Evolutionary conservation across 352 stramenopile genomes (phyloP), one percentile per base, ranked within the genome.

Genomic region (Phytophthora pini): DNA sequence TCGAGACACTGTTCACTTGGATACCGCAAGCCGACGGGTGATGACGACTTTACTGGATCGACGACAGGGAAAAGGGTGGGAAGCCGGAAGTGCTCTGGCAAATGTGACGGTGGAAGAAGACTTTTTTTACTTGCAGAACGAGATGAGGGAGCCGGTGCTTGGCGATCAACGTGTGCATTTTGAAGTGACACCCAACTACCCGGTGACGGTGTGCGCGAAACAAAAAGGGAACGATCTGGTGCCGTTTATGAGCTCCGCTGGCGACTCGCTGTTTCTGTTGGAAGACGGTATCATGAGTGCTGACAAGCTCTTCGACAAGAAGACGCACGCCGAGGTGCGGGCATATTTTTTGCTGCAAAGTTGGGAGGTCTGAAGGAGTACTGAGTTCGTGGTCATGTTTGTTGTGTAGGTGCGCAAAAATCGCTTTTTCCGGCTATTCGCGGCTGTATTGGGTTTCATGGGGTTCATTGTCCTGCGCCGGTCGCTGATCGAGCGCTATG

Each of bases 141-240:
- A 72, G 20, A 41, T 59, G 3, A 43, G 40, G 26, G 41, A 73
- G 29, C 63, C 69, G 4, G 56, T 68, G 53, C 50, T 92, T 7
- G 86, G 84, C 0, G 86, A 92, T 48, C 68, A 92, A 7, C 82
- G 84, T 3, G 65, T 94, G 13, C 84, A 71, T 10, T 94, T 91
- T 62, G 55, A 72, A n/a, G 80, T 91, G 7, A 77, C 72, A 5
- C 86, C 84, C 1, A 77, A 82, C 38, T 90, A 90, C 31, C 72
- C 82, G 1, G 83, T 94, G 27, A 91, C 82, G 1, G 71, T 94
- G 26, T 92, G 81, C 55, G 86, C 76, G 1, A 58, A 69, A 31
- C 63, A 75, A 46, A 57, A 51, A 46, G 46, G 40, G 6, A 60
- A 72, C 1, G 41, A 72, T 5, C 50, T 93, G 12, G 34, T 66